phyloP scores from a whole-genome alignment of 2,329 filamentous ascomycete genomes.

The Stylonectria norvegica region DNA sequence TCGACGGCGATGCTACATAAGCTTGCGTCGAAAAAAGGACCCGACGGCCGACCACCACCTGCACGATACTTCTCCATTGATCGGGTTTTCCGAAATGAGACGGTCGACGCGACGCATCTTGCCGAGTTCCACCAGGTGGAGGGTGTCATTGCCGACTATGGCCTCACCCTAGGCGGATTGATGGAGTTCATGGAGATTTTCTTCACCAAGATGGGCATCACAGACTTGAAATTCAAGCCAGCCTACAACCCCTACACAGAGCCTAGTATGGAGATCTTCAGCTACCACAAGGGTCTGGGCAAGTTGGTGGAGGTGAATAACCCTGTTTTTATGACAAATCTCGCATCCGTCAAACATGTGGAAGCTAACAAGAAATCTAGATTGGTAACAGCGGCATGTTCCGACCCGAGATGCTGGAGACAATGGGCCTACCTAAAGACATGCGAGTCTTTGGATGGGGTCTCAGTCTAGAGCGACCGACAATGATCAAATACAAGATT shows the following conservation, averaged over 20 bases:
- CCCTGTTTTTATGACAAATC: background rate
- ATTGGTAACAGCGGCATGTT: slow-evolving; percentile 99
- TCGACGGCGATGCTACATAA: slow-evolving; percentile 89
- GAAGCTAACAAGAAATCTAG: slow-evolving; percentile 18
- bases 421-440: slow-evolving; percentile 89
- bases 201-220: slow-evolving; percentile 93
- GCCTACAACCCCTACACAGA: slow-evolving; percentile 96
- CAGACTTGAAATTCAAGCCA: slow-evolving; percentile 85
- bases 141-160: slow-evolving; percentile 96
- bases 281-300: slow-evolving; percentile 81
- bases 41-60: slow-evolving; percentile 59
- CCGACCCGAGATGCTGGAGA: slow-evolving; percentile 92
- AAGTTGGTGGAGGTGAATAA: slow-evolving; percentile 72
- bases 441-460: slow-evolving; percentile 95
- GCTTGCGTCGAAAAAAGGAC: slow-evolving; percentile 76
- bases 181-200: slow-evolving; percentile 94
- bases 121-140: slow-evolving; percentile 99
- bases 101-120: slow-evolving; percentile 92
- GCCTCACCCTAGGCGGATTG: slow-evolving; percentile 83
- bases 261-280: slow-evolving; percentile 97
- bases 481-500: slow-evolving; percentile 93
- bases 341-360: background rate
- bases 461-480: slow-evolving; percentile 85
- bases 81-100: slow-evolving; percentile 96
- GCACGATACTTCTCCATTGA: slow-evolving; percentile 99